Percentiles rank a stretch among this genome's conserved stretches.
Evolutionary conservation across 2,329 filamentous ascomycete species (phyloP).

Genomic region (Penicillium sp.): DNA sequence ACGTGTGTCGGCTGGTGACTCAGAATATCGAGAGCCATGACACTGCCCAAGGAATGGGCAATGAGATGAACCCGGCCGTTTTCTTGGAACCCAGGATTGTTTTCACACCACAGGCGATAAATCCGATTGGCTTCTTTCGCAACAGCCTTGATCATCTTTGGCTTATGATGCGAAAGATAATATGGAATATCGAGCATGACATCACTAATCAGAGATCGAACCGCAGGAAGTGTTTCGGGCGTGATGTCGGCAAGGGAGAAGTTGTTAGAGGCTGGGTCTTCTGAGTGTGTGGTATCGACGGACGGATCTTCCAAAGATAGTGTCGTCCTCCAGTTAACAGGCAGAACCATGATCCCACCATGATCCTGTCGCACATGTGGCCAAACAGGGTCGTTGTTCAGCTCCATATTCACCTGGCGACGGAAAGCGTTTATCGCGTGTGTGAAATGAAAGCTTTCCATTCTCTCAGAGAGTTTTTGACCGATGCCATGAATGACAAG

Average conservation of each 20-base stretch:
- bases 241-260: slow-evolving; percentile 86
- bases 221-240: slow-evolving; percentile 81
- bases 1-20: slow-evolving; percentile 80
- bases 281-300: slow-evolving; percentile 53
- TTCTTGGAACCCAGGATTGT: slow-evolving; percentile 83
- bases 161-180: slow-evolving; percentile 94
- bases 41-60: slow-evolving; percentile 89
- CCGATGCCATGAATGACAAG: slow-evolving; percentile 95
- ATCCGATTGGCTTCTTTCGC: slow-evolving; percentile 90
- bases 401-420: slow-evolving; percentile 80
- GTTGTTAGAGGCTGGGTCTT: slow-evolving; percentile 61
- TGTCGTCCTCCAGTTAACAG: slow-evolving; percentile 90
- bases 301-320: slow-evolving; percentile 83
- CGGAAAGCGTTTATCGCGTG: slow-evolving; percentile 92
- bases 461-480: slow-evolving; percentile 90
- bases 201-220: slow-evolving; percentile 92
- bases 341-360: slow-evolving; percentile 89
- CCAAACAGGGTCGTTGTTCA: slow-evolving; percentile 73
- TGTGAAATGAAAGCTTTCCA: slow-evolving; percentile 96
- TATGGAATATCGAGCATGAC: slow-evolving; percentile 99
- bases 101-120: slow-evolving; percentile 91
- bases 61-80: slow-evolving; percentile 87
- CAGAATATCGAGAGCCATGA: slow-evolving; percentile 90
- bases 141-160: slow-evolving; percentile 89
- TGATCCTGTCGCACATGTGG: slow-evolving; percentile 73